Base-by-base conservation (phyloP, 768 basidiomycete genomes). In the Tylopilus felleus region DNA sequence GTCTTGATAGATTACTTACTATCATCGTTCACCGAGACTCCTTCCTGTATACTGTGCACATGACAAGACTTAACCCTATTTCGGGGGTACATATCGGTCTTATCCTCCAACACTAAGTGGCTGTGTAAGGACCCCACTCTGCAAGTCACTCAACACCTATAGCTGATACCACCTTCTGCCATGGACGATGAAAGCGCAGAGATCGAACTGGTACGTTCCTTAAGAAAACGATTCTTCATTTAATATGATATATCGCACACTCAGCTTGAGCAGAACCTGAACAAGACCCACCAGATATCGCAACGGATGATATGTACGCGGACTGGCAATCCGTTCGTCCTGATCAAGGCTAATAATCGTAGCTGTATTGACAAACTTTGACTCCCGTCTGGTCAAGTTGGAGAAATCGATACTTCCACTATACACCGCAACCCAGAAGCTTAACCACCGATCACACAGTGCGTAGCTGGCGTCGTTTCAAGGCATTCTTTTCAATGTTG, bases 341-440 rank as follows among this genome's bases (percentile, higher is more conserved):
- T 14, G 38, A 53, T 23, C 43, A 13, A 52, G 21, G 47, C 63
- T 75, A 50, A 76, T 58, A 57, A 69, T 60, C 60, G 64, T 65
- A 93, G 91, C 87, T 43, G 86, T 93, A 61, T 76, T 94, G 47
- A 84, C 87, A 57, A 91, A 86, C 62, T 91, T 93, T 63, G 92
- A 93, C 68, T 82, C 83, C 1, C 82, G 92, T 19, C 73, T 94
- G 6, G 85, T 87, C 39, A 88, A 86, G 65, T 79, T 93, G 21
- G 92, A 93, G 64, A 93, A 91, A 60, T 86, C 90, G 2, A 91
- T 94, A 49, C 67, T 88, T 14, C 92, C 92, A 0, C 69, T 94
- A n/a, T 90, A 93, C 62, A 80, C 79, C 1, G 85, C 87, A 4
- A 85, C 90, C 0, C 88, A 92, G 65, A 75, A 86, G 13, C 68